These are phyloP conservation scores for Podaxis rugospora DNA, from an alignment of 768 basidiomycete species.

Conservation along the genomic window DNA sequence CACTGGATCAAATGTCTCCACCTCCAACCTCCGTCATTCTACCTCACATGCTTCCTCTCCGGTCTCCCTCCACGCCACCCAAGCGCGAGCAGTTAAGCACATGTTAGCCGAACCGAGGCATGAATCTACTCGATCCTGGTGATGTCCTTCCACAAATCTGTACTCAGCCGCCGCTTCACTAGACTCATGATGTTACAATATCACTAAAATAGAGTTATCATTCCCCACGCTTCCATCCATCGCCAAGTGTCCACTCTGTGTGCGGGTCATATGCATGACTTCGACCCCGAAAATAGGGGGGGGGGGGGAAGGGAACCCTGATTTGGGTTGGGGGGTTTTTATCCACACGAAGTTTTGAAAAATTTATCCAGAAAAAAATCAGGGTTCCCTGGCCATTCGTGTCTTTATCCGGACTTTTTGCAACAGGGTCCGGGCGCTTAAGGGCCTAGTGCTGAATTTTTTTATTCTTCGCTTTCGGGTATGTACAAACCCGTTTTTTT, in stretches of 20 bases:
- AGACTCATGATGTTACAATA: background rate
- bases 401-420: too few relatives aligned
- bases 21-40: background rate
- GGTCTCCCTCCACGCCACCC: background rate
- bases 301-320: too few relatives aligned
- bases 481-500: too few relatives aligned
- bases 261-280: background rate
- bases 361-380: too few relatives aligned
- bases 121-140: background rate
- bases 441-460: too few relatives aligned
- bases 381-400: too few relatives aligned
- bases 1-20: background rate
- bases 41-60: background rate
- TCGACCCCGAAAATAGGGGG: too few relatives aligned
- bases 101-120: background rate
- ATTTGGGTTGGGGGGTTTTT: too few relatives aligned
- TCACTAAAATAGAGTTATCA: background rate
- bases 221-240: background rate
- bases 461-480: too few relatives aligned
- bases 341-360: too few relatives aligned
- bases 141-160: background rate
- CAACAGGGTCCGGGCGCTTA: too few relatives aligned
- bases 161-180: background rate
- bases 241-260: background rate
- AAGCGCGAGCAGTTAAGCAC: background rate